Conservation (phyloP, 1,139 yeast genomes). For the Magnusiomyces suaveolens region DNA sequence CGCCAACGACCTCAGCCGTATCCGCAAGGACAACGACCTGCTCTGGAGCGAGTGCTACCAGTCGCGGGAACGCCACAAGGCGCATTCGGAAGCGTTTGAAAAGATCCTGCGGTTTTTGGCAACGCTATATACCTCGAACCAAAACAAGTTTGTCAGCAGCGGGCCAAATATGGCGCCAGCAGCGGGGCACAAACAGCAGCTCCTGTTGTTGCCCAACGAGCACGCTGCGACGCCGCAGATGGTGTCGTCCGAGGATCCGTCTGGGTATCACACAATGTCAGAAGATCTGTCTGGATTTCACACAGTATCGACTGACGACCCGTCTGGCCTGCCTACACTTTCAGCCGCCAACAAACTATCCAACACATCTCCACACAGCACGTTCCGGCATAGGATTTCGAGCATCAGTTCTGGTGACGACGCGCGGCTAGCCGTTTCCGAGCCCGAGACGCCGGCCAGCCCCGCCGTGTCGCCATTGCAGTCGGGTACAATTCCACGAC, state of each 20-base stretch:
- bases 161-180: constrained; percentile 12
- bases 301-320: no score
- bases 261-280: no score
- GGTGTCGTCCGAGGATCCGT: constrained; percentile 5
- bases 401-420: constrained; percentile 3
- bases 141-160: constrained; percentile 31
- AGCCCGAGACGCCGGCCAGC: neutral
- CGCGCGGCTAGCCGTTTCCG: neutral
- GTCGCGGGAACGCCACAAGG: constrained; percentile 74
- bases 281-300: no score
- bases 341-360: neutral
- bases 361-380: neutral
- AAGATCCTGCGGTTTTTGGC: constrained; percentile 82
- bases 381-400: neutral
- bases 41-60: constrained; percentile 83
- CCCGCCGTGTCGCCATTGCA: no score
- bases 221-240: neutral
- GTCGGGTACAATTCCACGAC: no score
- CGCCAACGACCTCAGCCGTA: constrained; percentile 71
- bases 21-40: constrained; percentile 78
- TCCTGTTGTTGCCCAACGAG: neutral
- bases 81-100: constrained; percentile 81
- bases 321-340: no score
- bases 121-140: constrained; percentile 58
- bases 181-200: neutral